Conservation (phyloP, 2,329 filamentous ascomycete genomes). For the Fusarium musae region DNA sequence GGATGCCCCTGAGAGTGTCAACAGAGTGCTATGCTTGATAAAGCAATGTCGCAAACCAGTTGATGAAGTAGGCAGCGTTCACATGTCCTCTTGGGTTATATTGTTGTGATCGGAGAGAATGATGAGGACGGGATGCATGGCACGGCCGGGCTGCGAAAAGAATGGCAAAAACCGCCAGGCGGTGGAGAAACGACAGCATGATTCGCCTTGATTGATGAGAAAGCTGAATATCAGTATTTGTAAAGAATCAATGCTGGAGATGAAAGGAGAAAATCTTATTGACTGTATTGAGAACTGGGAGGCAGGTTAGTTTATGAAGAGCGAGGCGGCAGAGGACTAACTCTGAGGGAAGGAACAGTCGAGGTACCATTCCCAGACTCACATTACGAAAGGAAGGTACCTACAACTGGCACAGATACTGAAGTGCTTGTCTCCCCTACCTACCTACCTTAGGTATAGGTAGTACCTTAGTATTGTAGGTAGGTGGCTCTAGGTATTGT, state of each 20-base stretch:
- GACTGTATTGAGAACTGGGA: neutral
- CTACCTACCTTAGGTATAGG: too few relatives aligned
- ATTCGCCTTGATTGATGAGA: slow-evolving; percentile 1
- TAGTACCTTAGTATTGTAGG: too few relatives aligned
- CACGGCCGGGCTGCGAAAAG: slow-evolving; percentile 38
- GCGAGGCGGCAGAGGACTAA: neutral
- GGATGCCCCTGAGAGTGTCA: slow-evolving; percentile 21
- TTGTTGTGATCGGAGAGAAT: neutral
- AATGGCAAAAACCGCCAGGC: slow-evolving; percentile 42
- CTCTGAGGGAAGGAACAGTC: neutral
- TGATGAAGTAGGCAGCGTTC: slow-evolving; percentile 29
- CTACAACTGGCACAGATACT: neutral
- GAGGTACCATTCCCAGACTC: neutral
- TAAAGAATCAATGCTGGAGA: neutral
- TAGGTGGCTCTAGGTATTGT: neutral
- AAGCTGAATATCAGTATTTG: neutral
- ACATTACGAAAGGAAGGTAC: neutral
- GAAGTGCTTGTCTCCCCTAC: neutral
- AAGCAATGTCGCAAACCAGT: slow-evolving; percentile 15
- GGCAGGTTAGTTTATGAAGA: neutral
- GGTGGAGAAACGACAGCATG: slow-evolving; percentile 45
- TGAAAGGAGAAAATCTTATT: neutral
- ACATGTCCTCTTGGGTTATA: slow-evolving; percentile 38
- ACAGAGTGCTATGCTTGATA: slow-evolving; percentile 57
- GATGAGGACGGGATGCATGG: slow-evolving; percentile 34